phyloP scores from a whole-genome alignment of 306 rosid species.

The Betula pendula region DNA sequence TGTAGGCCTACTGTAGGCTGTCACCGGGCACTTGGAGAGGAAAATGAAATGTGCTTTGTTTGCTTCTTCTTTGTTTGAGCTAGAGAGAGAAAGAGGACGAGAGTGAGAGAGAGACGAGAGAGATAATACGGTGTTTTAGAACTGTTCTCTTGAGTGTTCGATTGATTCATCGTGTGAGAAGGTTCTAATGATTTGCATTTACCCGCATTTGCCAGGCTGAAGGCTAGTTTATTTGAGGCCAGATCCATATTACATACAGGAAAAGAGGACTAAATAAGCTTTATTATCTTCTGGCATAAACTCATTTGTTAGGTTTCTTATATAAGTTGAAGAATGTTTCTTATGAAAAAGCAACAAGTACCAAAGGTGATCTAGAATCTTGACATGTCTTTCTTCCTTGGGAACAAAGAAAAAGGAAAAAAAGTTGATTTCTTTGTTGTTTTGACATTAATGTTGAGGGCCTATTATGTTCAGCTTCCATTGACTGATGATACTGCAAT shows the following conservation, averaged over 20 bases:
- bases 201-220: conserved; percentile 6
- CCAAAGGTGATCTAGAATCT: background rate
- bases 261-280: background rate
- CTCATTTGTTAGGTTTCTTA: background rate
- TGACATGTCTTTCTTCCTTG: background rate
- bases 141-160: background rate
- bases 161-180: background rate
- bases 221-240: background rate
- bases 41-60: background rate
- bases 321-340: background rate
- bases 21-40: background rate
- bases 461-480: background rate
- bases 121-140: no score
- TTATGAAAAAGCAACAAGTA: background rate
- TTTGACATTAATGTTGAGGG: background rate
- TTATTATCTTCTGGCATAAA: background rate
- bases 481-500: background rate
- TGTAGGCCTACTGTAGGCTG: no score
- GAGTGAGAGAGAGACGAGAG: no score
- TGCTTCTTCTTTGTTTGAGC: background rate
- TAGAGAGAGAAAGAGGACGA: no score
- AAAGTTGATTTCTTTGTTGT: background rate
- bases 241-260: background rate
- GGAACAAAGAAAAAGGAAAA: background rate
- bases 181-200: background rate